Conservation (phyloP, 495 filamentous ascomycete genomes). For the Penicillium chermesinum region DNA sequence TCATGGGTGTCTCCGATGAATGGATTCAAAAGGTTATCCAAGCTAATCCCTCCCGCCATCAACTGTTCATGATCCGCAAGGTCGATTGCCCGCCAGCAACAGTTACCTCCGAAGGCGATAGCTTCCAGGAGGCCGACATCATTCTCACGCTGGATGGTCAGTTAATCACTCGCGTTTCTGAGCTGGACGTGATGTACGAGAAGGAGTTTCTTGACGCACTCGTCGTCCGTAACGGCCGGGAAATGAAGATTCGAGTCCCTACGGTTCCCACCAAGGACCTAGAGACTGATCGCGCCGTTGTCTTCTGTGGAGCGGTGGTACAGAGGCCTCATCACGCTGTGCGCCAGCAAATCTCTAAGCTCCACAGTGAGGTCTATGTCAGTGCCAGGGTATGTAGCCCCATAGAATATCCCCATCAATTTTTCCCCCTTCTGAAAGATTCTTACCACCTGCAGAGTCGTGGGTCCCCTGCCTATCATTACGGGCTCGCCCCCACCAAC, state of each 20-base stretch:
- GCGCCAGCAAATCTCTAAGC: slow-evolving; percentile 89
- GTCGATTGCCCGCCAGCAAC: slow-evolving; percentile 63
- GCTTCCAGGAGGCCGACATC: slow-evolving; percentile 83
- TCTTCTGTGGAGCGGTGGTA: slow-evolving; percentile 91
- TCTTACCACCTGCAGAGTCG: slow-evolving; percentile 42
- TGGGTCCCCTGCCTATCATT: slow-evolving; percentile 86
- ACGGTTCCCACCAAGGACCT: slow-evolving; percentile 87
- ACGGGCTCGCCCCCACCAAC: slow-evolving; percentile 90
- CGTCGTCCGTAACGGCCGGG: slow-evolving; percentile 78
- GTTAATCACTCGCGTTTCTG: slow-evolving; percentile 85
- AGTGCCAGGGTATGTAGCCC: slow-evolving; percentile 61
- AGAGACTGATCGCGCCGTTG: slow-evolving; percentile 84
- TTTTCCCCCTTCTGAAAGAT: neutral
- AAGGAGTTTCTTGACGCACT: slow-evolving; percentile 76
- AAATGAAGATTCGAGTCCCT: slow-evolving; percentile 71
- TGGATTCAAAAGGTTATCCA: slow-evolving; percentile 87
- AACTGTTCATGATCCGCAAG: slow-evolving; percentile 98
- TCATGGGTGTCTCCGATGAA: slow-evolving; percentile 94
- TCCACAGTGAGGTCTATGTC: slow-evolving; percentile 98
- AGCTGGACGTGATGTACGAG: slow-evolving; percentile 95
- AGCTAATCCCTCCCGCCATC: slow-evolving; percentile 85
- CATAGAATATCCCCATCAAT: neutral
- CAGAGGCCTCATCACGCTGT: slow-evolving; percentile 95
- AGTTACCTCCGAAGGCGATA: slow-evolving; percentile 29
- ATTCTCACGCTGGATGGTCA: slow-evolving; percentile 87